These are phyloP conservation scores for Gonium pectorale DNA, from an alignment of 139 green algal species.

Conservation along the genomic window DNA sequence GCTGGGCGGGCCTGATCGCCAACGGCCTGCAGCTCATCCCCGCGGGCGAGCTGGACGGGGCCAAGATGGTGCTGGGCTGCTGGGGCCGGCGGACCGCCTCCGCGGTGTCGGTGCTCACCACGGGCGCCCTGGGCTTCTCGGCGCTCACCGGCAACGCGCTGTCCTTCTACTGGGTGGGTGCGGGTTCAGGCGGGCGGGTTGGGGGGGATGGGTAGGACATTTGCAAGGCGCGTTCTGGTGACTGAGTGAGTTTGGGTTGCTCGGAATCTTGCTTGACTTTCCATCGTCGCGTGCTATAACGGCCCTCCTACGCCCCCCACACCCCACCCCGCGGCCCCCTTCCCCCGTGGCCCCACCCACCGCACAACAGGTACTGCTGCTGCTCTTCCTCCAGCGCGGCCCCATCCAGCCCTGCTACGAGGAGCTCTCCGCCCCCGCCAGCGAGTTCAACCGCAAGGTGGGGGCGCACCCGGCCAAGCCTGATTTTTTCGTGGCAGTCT, in stretches of 20 bases:
- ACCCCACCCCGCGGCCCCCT: no score
- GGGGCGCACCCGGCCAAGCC: no score
- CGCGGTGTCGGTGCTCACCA: conserved; percentile 66
- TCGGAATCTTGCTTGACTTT: no score
- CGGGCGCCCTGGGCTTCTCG: conserved; percentile 63
- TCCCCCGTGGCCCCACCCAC: no score
- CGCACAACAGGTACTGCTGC: conserved; percentile 56
- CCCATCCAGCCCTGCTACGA: conserved; percentile 70
- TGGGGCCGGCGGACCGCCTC: conserved; percentile 53
- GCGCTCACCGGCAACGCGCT: conserved; percentile 72
- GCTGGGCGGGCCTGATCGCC: conserved; percentile 81
- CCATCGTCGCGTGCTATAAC: no score
- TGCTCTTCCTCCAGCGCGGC: conserved; percentile 82
- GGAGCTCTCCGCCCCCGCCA: conserved; percentile 49
- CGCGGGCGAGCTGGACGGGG: conserved; percentile 75
- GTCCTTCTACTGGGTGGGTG: conserved; percentile 79
- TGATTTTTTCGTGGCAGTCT: no score
- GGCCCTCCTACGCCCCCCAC: no score
- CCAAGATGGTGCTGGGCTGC: conserved; percentile 66
- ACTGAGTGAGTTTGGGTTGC: no score
- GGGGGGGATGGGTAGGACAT: no score
- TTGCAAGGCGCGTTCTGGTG: no score
- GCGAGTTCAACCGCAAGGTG: conserved; percentile 7
- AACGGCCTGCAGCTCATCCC: conserved; percentile 79
- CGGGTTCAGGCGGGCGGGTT: not conserved